phyloP scores from a whole-genome alignment of 345 rosid genomes.

The Ceriops zippeliana region DNA sequence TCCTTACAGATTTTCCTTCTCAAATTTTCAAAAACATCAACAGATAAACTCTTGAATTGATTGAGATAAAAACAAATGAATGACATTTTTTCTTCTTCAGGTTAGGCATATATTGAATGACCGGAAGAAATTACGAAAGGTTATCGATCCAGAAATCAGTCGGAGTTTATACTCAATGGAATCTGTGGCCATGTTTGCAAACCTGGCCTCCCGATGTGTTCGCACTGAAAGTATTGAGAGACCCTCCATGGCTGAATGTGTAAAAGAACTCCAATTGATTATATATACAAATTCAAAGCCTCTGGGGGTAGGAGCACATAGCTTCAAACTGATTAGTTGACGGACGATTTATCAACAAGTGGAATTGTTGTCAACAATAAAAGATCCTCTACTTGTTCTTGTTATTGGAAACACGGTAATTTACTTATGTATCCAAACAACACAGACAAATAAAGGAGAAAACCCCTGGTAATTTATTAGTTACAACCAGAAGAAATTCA shows the following conservation, averaged over 20 bases:
- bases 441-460: neutral
- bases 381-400: slow-evolving; percentile 11
- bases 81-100: slow-evolving; percentile 41
- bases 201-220: slow-evolving; percentile 90
- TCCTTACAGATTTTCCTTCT: slow-evolving; percentile 7
- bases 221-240: slow-evolving; percentile 80
- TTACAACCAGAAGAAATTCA: slow-evolving; percentile 2
- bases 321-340: slow-evolving; percentile 52
- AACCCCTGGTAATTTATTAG: slow-evolving; percentile 4
- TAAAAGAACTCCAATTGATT: slow-evolving; percentile 75
- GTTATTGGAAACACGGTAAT: slow-evolving; percentile 1
- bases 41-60: slow-evolving; percentile 1
- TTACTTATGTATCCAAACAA: neutral
- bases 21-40: slow-evolving; percentile 8
- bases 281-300: slow-evolving; percentile 69
- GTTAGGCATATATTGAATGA: slow-evolving; percentile 75
- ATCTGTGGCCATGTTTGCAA: slow-evolving; percentile 82
- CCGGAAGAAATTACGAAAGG: slow-evolving; percentile 68
- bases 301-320: slow-evolving; percentile 44
- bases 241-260: slow-evolving; percentile 77
- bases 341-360: slow-evolving; percentile 12
- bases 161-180: slow-evolving; percentile 72
- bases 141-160: slow-evolving; percentile 75
- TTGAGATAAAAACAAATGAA: slow-evolving; percentile 12
- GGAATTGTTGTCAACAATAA: slow-evolving; percentile 10